A percentile compares a stretch with the other conserved stretches of the same genome.
Conservation (phyloP, 371 early-diverging fungal genomes). For the Mortierella sp. region DNA sequence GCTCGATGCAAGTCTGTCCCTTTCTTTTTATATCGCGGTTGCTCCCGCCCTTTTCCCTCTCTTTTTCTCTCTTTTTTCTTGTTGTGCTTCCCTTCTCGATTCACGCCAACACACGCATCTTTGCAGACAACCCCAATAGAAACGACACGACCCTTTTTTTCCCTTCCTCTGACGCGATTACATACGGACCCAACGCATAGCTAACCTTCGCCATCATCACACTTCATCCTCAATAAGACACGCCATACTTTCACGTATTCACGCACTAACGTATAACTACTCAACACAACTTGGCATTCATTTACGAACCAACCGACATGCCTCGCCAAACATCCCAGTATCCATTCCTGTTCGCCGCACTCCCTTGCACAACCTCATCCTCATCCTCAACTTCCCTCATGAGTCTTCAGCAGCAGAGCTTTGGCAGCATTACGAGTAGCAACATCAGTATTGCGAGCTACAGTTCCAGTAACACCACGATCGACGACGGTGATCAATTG, state of each 20-base stretch:
- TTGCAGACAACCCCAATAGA: not conserved
- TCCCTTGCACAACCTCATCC: slow-evolving; percentile 30
- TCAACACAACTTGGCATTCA: not conserved
- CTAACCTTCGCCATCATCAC: not conserved
- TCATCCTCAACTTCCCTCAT: slow-evolving; percentile 10
- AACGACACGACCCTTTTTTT: slow-evolving; percentile 3
- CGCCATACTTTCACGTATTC: not conserved
- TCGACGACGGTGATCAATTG: slow-evolving; percentile 13
- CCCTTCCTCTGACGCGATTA: slow-evolving; percentile 10
- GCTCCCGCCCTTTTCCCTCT: not conserved
- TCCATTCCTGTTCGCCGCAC: slow-evolving; percentile 34
- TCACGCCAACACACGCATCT: slow-evolving; percentile 3
- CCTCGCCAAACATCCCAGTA: slow-evolving; percentile 22
- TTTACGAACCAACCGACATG: slow-evolving; percentile 8
- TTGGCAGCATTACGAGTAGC: slow-evolving; percentile 22
- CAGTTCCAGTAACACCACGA: slow-evolving; percentile 10
- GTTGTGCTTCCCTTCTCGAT: not conserved
- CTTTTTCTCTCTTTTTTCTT: not conserved
- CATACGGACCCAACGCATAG: slow-evolving; percentile 10
- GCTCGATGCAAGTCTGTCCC: not conserved
- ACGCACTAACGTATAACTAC: slow-evolving; percentile 1
- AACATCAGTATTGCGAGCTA: slow-evolving; percentile 11
- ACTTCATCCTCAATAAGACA: not conserved
- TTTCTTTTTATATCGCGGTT: not conserved
- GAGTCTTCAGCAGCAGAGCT: slow-evolving; percentile 6